phyloP scores from a whole-genome alignment of 1,284 basidiomycete species.

The Leccinum solheimii region DNA sequence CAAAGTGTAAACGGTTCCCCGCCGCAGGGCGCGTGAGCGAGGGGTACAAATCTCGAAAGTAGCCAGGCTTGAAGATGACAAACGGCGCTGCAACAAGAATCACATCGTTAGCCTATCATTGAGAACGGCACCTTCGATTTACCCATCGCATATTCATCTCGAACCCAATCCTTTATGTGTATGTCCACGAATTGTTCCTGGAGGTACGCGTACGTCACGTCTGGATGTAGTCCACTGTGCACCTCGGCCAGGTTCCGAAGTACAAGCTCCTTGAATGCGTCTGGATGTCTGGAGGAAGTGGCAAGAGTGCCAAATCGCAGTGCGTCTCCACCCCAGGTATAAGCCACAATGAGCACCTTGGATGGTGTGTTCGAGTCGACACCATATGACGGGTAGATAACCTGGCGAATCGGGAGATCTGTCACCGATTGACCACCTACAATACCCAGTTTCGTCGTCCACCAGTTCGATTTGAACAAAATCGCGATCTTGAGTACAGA shows the following conservation, averaged over 20 bases:
- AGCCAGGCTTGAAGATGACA: neutral
- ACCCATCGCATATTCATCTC: conserved; percentile 8
- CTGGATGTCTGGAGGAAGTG: neutral
- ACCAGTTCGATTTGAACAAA: neutral
- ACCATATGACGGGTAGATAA: conserved; percentile 27
- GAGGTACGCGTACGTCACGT: neutral
- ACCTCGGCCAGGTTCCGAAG: conserved; percentile 1
- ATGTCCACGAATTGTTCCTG: conserved; percentile 5
- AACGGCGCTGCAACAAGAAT: neutral
- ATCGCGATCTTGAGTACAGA: neutral
- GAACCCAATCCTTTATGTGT: conserved; percentile 14
- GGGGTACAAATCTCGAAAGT: neutral
- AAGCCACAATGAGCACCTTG: conserved; percentile 19
- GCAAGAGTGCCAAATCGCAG: neutral
- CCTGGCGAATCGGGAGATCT: conserved; percentile 35
- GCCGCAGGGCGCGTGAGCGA: neutral
- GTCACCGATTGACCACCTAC: conserved; percentile 37
- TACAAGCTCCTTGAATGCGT: conserved; percentile 8
- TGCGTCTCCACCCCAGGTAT: neutral
- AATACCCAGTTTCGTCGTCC: neutral
- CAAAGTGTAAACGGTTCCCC: neutral
- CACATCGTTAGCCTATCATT: neutral
- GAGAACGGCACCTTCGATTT: neutral
- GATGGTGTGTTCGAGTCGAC: conserved; percentile 25
- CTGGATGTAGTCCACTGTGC: neutral